These are phyloP conservation scores for Aspergillus costaricaensis DNA, from an alignment of 2,329 filamentous ascomycete species.

Conservation along the genomic window DNA sequence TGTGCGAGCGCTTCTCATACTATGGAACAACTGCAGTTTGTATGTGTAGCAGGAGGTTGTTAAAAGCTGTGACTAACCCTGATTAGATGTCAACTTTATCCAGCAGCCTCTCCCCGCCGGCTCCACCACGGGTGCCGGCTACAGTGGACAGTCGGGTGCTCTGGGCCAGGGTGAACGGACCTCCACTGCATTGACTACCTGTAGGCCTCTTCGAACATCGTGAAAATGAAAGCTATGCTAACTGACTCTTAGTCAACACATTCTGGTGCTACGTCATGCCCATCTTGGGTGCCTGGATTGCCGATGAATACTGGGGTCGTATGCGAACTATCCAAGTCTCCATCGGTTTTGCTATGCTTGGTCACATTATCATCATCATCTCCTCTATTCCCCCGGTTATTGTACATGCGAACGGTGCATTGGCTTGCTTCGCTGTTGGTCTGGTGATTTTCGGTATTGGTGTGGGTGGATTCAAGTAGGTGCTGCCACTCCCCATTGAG, in stretches of 20 bases:
- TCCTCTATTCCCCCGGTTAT: slow-evolving; percentile 68
- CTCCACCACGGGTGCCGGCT: slow-evolving; percentile 55
- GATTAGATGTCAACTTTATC: slow-evolving; percentile 62
- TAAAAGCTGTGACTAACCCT: slow-evolving; percentile 12
- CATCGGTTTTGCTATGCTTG: slow-evolving; percentile 63
- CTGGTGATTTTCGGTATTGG: slow-evolving; percentile 71
- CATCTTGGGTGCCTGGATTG: slow-evolving; percentile 62
- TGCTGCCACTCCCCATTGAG: not conserved
- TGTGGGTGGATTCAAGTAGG: slow-evolving; percentile 72
- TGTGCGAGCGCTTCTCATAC: slow-evolving; percentile 77
- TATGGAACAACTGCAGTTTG: slow-evolving; percentile 71
- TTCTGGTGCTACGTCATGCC: slow-evolving; percentile 67
- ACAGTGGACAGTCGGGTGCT: slow-evolving; percentile 49
- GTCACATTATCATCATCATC: slow-evolving; percentile 67
- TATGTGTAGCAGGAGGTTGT: slow-evolving; percentile 36
- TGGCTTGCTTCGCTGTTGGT: slow-evolving; percentile 65
- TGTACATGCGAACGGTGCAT: slow-evolving; percentile 56
- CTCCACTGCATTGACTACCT: slow-evolving; percentile 55
- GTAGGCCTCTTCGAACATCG: slow-evolving; percentile 27
- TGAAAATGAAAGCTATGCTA: not conserved
- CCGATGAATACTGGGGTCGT: slow-evolving; percentile 70
- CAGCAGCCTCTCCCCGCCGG: slow-evolving; percentile 56
- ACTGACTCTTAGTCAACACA: slow-evolving; percentile 49
- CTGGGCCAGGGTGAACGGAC: slow-evolving; percentile 62
- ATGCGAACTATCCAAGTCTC: slow-evolving; percentile 72